Base-by-base conservation (phyloP, 768 basidiomycete species). In the Agaricus sinodeliciosus region DNA sequence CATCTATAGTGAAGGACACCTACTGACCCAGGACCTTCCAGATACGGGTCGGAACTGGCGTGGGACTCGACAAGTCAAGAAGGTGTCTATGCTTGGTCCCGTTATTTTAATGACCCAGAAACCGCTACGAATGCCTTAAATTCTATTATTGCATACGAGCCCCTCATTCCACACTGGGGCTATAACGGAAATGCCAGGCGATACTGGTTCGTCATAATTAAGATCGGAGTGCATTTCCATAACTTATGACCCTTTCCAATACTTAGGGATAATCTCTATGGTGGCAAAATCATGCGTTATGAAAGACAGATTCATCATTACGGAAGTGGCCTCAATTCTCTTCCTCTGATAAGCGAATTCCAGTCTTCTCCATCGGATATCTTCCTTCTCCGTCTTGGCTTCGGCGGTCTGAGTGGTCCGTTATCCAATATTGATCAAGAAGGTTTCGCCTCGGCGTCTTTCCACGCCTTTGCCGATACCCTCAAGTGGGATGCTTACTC, bases 231-330 rank as follows among this genome's bases (percentile, higher is more conserved):
- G 16, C 13, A 7, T 18, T 15, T 3, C 12, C 22, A 26, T 22
- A 51, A 9, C 51, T 15, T 31, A 44, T 40, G 43, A 53, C 35
- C 13, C 51, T 52, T 43, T 16, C 48, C 16, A 12, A 15, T 22
- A 22, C 22, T 22, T 51, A 79, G 78, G 80, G 80, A 81, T 61
- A 79, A 78, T 51, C 65, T 79, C 13, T 81, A 79, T 48, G 79
- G 75, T 13, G 78, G 78, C 1, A 80, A 81, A 58, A 66, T 80
- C 4, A 70, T 72, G 57, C 68, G 78, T 34, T 76, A 77, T 53
- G 80, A 81, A 60, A 72, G 79, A 5, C 79, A 80, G 59, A 75
- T 80, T 43, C 79, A 80, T 61, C 79, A 81, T 59, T 81, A 81
- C 57, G 79, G 79, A 27, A 77, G 75, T 58, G 78, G 78, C 4